A percentile compares a stretch with the other conserved stretches of the same genome.
phyloP scores from a whole-genome alignment of 805 yeast species.

The Candida nonsorbophila region DNA sequence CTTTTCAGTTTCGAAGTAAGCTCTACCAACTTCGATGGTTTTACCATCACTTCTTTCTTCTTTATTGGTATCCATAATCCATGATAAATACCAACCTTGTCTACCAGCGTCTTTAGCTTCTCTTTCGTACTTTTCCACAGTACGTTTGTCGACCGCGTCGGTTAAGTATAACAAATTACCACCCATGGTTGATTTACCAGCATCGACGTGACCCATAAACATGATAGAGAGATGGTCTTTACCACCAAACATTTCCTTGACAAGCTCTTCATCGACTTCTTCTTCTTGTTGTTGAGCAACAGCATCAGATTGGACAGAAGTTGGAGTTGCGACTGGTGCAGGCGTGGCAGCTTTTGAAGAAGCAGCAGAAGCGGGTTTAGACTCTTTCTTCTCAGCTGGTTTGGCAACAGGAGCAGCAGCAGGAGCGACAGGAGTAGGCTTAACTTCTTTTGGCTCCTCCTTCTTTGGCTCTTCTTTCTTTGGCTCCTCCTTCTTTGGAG shows the following conservation, averaged over 20 bases:
- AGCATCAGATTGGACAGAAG: conserved; percentile 26
- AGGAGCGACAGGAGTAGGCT: conserved; percentile 11
- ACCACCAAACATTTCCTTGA: conserved; percentile 92
- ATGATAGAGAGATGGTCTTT: conserved; percentile 95
- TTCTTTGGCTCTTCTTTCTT: conserved; percentile 8
- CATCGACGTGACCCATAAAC: conserved; percentile 99
- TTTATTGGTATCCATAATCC: conserved; percentile 99
- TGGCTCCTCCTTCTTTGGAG: conserved; percentile 12
- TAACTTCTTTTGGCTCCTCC: conserved; percentile 11
- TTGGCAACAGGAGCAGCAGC: conserved; percentile 10
- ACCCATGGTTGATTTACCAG: conserved; percentile 99
- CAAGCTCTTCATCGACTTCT: conserved; percentile 77
- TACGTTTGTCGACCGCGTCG: conserved; percentile 97
- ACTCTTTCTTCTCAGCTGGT: conserved; percentile 11
- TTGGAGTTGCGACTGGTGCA: conserved; percentile 11
- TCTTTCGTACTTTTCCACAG: conserved; percentile 95
- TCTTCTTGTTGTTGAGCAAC: conserved; percentile 69
- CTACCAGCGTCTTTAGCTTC: conserved; percentile 99
- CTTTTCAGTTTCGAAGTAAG: conserved; percentile 95
- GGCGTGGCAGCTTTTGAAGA: conserved; percentile 8
- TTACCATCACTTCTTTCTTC: conserved; percentile 99
- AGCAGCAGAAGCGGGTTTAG: conserved; percentile 7
- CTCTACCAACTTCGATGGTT: conserved; percentile 98
- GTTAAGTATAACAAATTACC: conserved; percentile 91
- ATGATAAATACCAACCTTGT: conserved; percentile 98